Base-by-base conservation (phyloP, 1,284 basidiomycete genomes). In the Ceratobasidium sp. region DNA sequence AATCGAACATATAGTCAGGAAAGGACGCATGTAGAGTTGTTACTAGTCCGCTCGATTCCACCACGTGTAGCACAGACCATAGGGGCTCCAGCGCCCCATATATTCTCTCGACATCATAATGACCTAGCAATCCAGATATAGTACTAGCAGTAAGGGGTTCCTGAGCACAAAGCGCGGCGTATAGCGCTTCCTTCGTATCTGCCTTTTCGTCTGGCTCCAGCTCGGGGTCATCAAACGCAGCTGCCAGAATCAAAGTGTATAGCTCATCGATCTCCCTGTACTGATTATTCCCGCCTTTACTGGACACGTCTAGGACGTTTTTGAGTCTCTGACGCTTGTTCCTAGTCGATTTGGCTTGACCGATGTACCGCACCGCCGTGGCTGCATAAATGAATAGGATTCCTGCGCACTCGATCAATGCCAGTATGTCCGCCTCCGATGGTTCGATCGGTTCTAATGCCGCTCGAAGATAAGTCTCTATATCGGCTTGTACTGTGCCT, bases 371-470 rank as follows among this genome's bases (percentile, higher is more conserved):
- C 17, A 40, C 38, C 7, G 38, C 38, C 8, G 38, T 40, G 7
- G 38, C 38, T 17, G 53, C 53, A 35, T 34, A 55, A n/a, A 55
- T 55, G 31, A 55, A 55, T 12, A 55, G 53, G 5, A 55, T 31
- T 15, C 53, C 53, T n/a, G 53, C 22, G 7, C 20, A 32, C 17
- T 35, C 13, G 32, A 15, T 32, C 7, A 55, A n/a, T n/a, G 31
- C 22, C 12, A 3, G 4, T 5, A 55, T 5, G 3, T 55, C 29
- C 6, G 7, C 8, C 22, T 15, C 4, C 10, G 53, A 55, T 13
- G 35, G 32, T 5, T 35, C 13, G 32, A 64, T 47, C 4, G 60
- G 31, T 5, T 27, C 22, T 7, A 64, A 13, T n/a, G 38, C 25
- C 17, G 25, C 25, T 4, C n/a, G 13, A 12, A 64, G 22, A 35